Evolutionary conservation across 2,329 filamentous ascomycete genomes (phyloP).

Genomic region (Xylariales sp.): DNA sequence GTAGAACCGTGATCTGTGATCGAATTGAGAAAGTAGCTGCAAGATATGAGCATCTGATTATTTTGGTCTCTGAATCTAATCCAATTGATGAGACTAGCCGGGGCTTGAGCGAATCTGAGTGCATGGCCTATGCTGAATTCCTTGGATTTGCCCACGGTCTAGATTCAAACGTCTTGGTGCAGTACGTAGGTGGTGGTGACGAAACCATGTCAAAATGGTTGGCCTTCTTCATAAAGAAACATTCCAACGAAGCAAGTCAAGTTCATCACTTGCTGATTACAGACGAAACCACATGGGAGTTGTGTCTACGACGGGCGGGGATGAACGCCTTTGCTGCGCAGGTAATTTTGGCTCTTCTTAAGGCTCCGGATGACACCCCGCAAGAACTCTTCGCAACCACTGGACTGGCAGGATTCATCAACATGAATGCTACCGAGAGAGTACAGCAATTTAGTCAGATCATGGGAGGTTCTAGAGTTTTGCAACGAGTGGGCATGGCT

Average conservation of each 20-base stretch:
- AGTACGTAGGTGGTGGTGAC: slow-evolving; percentile 46
- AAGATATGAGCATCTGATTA: slow-evolving; percentile 63
- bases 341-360: slow-evolving; percentile 48
- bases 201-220: slow-evolving; percentile 51
- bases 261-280: slow-evolving; percentile 33
- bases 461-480: slow-evolving; percentile 49
- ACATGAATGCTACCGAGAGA: slow-evolving; percentile 49
- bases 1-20: slow-evolving; percentile 45
- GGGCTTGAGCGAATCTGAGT: slow-evolving; percentile 34
- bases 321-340: slow-evolving; percentile 72
- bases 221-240: slow-evolving; percentile 44
- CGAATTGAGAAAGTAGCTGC: slow-evolving; percentile 46
- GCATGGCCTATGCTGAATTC: slow-evolving; percentile 43
- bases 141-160: slow-evolving; percentile 42
- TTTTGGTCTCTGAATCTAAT: slow-evolving; percentile 61
- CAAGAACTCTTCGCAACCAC: slow-evolving; percentile 17
- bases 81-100: slow-evolving; percentile 34
- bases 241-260: slow-evolving; percentile 20
- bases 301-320: slow-evolving; percentile 60
- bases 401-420: slow-evolving; percentile 51
- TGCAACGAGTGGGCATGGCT: slow-evolving; percentile 44
- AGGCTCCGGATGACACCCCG: slow-evolving; percentile 21
- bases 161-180: slow-evolving; percentile 30
- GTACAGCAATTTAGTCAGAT: slow-evolving; percentile 42
- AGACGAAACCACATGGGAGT: slow-evolving; percentile 63